These are phyloP conservation scores for Hymenoscyphus scutula DNA, from an alignment of 2,329 filamentous ascomycete species.

Conservation along the genomic window DNA sequence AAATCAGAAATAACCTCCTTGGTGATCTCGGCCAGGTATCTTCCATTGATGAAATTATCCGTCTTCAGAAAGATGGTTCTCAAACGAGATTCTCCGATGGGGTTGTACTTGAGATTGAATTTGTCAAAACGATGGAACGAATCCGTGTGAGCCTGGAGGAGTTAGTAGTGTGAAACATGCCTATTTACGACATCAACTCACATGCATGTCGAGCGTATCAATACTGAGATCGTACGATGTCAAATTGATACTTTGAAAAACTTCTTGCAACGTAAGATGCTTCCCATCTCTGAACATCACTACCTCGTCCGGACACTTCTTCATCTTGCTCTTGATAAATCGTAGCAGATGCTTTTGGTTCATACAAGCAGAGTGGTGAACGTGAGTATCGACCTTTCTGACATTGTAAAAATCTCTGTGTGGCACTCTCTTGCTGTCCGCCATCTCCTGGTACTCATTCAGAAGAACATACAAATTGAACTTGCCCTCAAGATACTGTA, in stretches of 20 bases:
- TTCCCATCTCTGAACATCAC: constrained; percentile 91
- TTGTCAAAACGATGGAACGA: constrained; percentile 99
- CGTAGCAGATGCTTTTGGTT: constrained; percentile 97
- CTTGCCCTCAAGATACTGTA: constrained; percentile 95
- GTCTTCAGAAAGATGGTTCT: constrained; percentile 99
- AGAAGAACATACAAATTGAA: constrained; percentile 92
- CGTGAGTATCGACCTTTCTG: constrained; percentile 96
- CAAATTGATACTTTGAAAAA: constrained; percentile 95
- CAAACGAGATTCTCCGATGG: constrained; percentile 89
- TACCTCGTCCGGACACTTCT: constrained; percentile 92
- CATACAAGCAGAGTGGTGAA: constrained; percentile 99
- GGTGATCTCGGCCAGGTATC: constrained; percentile 95
- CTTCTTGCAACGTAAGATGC: constrained; percentile 84
- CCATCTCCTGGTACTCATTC: constrained; percentile 97
- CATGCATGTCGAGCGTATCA: constrained; percentile 98
- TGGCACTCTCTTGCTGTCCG: constrained; percentile 95
- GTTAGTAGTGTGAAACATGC: constrained; percentile 16
- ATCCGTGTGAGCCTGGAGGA: constrained; percentile 78
- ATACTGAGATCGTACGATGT: constrained; percentile 98
- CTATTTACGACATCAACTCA: constrained; percentile 45
- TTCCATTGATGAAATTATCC: constrained; percentile 94
- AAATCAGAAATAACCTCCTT: constrained; percentile 97
- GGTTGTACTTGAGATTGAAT: constrained; percentile 99
- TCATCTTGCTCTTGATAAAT: constrained; percentile 99
- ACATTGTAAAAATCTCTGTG: constrained; percentile 99